These are phyloP conservation scores for Apocynum venetum DNA, from an alignment of 257 asterid species.

Conservation along the genomic window DNA sequence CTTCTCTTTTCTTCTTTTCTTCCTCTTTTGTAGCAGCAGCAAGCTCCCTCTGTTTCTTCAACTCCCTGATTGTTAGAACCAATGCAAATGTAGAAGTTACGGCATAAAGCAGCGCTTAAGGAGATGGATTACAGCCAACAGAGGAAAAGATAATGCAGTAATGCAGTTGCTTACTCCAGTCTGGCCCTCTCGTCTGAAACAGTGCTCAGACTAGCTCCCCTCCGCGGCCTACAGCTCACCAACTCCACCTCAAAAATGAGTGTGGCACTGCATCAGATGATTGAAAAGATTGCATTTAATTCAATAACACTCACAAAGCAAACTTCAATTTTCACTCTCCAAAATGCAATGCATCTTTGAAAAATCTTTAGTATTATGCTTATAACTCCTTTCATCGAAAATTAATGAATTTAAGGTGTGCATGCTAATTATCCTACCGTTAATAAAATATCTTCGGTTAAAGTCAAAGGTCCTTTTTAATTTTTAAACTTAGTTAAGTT, in stretches of 20 bases:
- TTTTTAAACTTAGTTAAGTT: no score
- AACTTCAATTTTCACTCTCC: not conserved
- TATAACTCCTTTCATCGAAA: no score
- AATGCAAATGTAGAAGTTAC: not conserved
- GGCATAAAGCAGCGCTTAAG: not conserved
- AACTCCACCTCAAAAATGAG: conserved; percentile 94
- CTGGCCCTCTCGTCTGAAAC: conserved; percentile 89
- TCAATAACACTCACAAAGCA: not conserved
- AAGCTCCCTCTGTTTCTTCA: conserved; percentile 86
- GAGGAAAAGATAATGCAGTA: not conserved
- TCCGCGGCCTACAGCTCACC: conserved; percentile 92
- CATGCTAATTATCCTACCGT: no score
- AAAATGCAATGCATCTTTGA: not conserved
- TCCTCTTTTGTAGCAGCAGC: conserved; percentile 82
- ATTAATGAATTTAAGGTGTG: no score
- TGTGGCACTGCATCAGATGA: conserved; percentile 57
- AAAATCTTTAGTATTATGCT: no score
- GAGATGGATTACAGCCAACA: not conserved
- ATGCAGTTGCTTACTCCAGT: conserved; percentile 60
- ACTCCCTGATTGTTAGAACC: conserved; percentile 46
- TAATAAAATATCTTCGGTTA: no score
- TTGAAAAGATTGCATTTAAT: conserved; percentile 4
- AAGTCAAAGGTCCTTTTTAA: no score
- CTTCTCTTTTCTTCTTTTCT: conserved; percentile 98
- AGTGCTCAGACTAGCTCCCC: conserved; percentile 84